Base-by-base conservation (phyloP, 805 yeast species). In the Wickerhamomyces bovis region DNA sequence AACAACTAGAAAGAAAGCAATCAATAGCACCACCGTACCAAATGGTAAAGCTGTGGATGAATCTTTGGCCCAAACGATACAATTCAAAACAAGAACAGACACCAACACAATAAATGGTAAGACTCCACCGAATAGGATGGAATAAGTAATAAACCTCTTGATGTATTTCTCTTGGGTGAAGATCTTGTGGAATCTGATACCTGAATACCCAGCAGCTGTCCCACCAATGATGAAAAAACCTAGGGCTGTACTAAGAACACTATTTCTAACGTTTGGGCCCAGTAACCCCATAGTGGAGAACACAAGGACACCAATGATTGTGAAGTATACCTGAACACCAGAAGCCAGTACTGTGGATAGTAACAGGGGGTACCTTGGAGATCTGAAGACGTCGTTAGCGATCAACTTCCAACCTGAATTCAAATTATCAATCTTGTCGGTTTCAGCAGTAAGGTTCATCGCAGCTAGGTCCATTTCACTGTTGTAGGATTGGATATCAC, bases 31-130 rank as follows among this genome's bases (percentile, higher is more conserved):
- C 19, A 88, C 73, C 0, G 95, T 83, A 6, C 88, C 84, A 54
- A 88, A 83, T 13, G 96, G 96, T 39, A 87, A 68, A 0, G 92
- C 89, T 43, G 76, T 70, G 0, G 94, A 81, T 0, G 94, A 81
- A 51, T 82, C 83, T 54, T 81, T 75, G 2, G 83, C 83, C 88
- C 90, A 85, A 10, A 85, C 81, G 46, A 89, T 75, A 49, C 78
- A 67, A 61, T 88, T 89, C 48, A 85, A 65, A 21, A 78, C 59
- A 21, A 84, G 61, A 0, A 83, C 69, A 2, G 78, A 68, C 0
- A 74, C 47, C 46, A 85, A 63, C 0, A 81, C 69, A 3, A 67
- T 56, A 38, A 66, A 75, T 22, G 72, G 86, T 65, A 70, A 68
- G 3, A 68, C 50, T 21, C 76, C 74, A 18, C 81, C 82, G 48